phyloP scores from a whole-genome alignment of 2,329 filamentous ascomycete genomes.

The Westerdykella aurantiaca region DNA sequence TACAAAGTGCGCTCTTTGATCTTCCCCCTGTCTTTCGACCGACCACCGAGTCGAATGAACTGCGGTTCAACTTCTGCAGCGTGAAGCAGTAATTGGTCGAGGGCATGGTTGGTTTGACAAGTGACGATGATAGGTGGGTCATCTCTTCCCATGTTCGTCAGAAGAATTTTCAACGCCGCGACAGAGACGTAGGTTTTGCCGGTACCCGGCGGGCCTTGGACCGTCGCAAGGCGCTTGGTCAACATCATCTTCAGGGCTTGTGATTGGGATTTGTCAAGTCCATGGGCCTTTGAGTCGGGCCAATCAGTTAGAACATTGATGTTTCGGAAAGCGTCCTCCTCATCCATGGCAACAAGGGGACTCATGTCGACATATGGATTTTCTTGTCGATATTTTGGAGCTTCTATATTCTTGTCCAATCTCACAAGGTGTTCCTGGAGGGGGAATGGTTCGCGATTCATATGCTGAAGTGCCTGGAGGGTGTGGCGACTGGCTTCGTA shows the following conservation, averaged over 20 bases:
- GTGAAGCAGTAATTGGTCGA: conserved; percentile 72
- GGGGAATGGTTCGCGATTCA: conserved; percentile 54
- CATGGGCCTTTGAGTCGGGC: conserved; percentile 44
- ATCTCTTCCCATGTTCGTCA: conserved; percentile 50
- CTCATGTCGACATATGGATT: conserved; percentile 49
- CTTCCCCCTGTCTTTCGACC: conserved; percentile 56
- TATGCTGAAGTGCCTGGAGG: conserved; percentile 65
- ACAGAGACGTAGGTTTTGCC: conserved; percentile 81
- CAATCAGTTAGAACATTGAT: conserved; percentile 53
- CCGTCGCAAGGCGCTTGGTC: conserved; percentile 63
- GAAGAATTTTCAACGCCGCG: conserved; percentile 59
- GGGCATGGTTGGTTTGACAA: conserved; percentile 84
- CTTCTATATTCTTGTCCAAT: conserved; percentile 41
- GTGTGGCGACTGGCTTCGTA: conserved; percentile 72
- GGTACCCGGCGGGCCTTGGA: conserved; percentile 78
- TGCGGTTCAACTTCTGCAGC: conserved; percentile 57
- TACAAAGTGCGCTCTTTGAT: conserved; percentile 64
- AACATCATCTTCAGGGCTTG: conserved; percentile 64
- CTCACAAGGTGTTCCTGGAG: conserved; percentile 58
- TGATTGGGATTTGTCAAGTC: conserved; percentile 66
- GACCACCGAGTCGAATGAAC: conserved; percentile 63
- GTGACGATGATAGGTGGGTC: conserved; percentile 70
- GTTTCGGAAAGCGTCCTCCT: conserved; percentile 38
- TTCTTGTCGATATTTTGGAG: conserved; percentile 50
- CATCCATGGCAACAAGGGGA: conserved; percentile 37